phyloP scores from a whole-genome alignment of 352 stramenopile genomes.

The Pythium monospermum region DNA sequence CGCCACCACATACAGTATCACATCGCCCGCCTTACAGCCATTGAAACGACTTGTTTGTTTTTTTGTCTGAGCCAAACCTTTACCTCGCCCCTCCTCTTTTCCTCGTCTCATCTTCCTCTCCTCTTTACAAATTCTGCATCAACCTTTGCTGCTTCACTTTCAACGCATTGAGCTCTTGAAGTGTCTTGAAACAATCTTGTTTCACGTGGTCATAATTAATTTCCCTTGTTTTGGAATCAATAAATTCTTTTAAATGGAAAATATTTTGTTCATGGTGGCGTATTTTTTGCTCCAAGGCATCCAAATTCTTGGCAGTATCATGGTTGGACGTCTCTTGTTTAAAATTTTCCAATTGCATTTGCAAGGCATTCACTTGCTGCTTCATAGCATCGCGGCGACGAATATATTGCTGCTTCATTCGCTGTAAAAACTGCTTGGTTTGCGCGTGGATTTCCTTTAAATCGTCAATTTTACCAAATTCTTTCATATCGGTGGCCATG shows the following conservation, averaged over 20 bases:
- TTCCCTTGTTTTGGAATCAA: conserved; percentile 84
- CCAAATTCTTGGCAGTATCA: conserved; percentile 74
- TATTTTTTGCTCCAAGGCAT: conserved; percentile 87
- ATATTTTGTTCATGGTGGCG: conserved; percentile 91
- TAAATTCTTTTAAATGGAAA: conserved; percentile 87
- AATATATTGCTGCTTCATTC: conserved; percentile 82
- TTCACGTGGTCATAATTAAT: conserved; percentile 88
- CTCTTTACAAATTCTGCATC: conserved; percentile 23
- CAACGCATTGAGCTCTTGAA: conserved; percentile 73
- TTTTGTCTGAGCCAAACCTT: too few species aligned
- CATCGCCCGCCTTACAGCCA: too few species aligned
- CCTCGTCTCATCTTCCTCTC: too few species aligned
- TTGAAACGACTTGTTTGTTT: too few species aligned
- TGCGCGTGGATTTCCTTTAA: conserved; percentile 73
- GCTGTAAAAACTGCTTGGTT: conserved; percentile 74
- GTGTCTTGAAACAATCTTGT: conserved; percentile 67
- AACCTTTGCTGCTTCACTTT: conserved; percentile 50
- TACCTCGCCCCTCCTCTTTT: too few species aligned
- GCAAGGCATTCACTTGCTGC: conserved; percentile 68
- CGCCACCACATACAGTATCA: too few species aligned
- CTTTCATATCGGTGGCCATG: conserved; percentile 84
- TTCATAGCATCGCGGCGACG: conserved; percentile 80
- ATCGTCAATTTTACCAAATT: conserved; percentile 86
- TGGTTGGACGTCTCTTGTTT: conserved; percentile 69
- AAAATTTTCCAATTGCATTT: conserved; percentile 63